phyloP scores from a whole-genome alignment of 306 rosid genomes.

The Begonia loranthoides region DNA sequence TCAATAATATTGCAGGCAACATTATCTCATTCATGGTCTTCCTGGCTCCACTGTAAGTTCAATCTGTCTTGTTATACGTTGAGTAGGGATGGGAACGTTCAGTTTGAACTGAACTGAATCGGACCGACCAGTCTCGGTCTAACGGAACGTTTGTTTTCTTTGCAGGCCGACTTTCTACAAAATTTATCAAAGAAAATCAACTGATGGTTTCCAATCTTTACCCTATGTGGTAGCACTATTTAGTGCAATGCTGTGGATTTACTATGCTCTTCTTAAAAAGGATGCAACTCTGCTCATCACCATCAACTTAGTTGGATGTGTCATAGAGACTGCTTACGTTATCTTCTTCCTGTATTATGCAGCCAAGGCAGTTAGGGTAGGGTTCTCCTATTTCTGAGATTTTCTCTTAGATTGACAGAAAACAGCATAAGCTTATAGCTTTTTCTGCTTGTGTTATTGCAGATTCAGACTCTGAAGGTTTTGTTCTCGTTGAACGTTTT shows the following conservation, averaged over 20 bases:
- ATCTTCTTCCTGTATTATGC: slow-evolving; percentile 48
- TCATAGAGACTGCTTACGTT: slow-evolving; percentile 52
- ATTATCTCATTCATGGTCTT: slow-evolving; percentile 67
- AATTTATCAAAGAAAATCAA: slow-evolving; percentile 62
- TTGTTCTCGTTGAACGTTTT: slow-evolving; percentile 48
- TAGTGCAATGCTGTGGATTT: slow-evolving; percentile 84
- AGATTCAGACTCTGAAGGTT: slow-evolving; percentile 49
- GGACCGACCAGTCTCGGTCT: too few species aligned
- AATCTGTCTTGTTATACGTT: too few species aligned
- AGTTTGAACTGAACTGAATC: neutral
- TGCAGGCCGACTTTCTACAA: slow-evolving; percentile 79
- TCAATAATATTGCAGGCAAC: slow-evolving; percentile 41
- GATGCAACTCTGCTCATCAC: slow-evolving; percentile 66
- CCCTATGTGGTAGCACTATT: slow-evolving; percentile 79
- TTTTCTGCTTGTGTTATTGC: slow-evolving; percentile 3
- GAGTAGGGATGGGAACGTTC: neutral
- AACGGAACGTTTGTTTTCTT: neutral
- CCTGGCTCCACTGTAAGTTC: slow-evolving; percentile 83
- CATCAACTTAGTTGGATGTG: slow-evolving; percentile 67
- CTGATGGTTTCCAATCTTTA: slow-evolving; percentile 68
- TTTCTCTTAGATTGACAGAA: too few species aligned
- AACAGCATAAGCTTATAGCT: too few species aligned
- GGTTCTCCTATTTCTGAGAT: neutral
- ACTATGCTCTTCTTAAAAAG: slow-evolving; percentile 59
- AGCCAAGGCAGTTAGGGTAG: slow-evolving; percentile 54